Base-by-base conservation (phyloP, 352 stramenopile genomes). In the Phytophthora ramorum region DNA sequence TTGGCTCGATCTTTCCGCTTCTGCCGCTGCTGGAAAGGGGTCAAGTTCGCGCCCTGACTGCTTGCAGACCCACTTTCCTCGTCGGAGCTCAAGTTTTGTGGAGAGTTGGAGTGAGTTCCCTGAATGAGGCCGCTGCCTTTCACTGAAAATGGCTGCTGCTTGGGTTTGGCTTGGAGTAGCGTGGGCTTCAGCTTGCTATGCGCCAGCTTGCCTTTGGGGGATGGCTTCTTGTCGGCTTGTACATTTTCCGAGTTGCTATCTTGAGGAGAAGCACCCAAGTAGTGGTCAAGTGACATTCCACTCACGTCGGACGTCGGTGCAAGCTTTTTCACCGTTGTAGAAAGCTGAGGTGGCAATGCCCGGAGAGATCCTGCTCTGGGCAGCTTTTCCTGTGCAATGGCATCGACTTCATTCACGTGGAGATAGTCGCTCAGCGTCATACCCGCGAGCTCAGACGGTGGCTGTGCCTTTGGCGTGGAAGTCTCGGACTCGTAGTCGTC, bases 251-350 rank as follows among this genome's bases (percentile, higher is more conserved):
- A 50, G 5, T 53, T 47, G 22, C 5, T 51, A 35, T 48, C 43
- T n/a, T 49, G 19, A 16, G 37, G 47, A 2, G 71, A 65, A n/a
- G 77, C 73, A 12, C 79, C 82, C 7, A 90, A 65, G 48, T 89
- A 90, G 49, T 81, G 75, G 49, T 90, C 78, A 12, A 91, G 67
- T 10, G 81, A 88, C 79, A 91, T 89, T 37, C 81, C 79, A 24
- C 63, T 84, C 30, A 89, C 71, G 28, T 85, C 64, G 0, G 59
- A 45, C 4, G 64, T 35, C 7, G 66, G 54, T 7, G 62, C 28
- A 7, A n/a, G 10, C 10, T 70, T 76, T 49, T 71, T 75, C 6
- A 9, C 26, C 4, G 55, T n/a, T 47, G 51, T 20, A 26, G 53
- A 54, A 14, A 71, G 61, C 24, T 63, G 61, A 43, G 62, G 54